phyloP scores from a whole-genome alignment of 139 green algal species.

The Picochlorum sp. region DNA sequence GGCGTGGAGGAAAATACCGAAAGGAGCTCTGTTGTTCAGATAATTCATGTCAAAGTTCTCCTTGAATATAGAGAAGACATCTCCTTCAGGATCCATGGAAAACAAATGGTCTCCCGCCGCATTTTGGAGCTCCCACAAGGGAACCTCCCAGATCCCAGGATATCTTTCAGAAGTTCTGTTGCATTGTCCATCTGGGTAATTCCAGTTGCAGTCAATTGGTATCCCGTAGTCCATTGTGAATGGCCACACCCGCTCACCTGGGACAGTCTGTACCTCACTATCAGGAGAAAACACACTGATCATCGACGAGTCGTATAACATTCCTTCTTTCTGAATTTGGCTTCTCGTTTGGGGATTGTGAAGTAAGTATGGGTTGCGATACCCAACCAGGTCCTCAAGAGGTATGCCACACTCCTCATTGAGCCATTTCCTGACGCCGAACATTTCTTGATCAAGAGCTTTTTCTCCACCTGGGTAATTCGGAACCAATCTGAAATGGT shows the following conservation, averaged over 20 bases:
- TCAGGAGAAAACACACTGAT: slow-evolving; percentile 5
- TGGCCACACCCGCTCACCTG: slow-evolving; percentile 6
- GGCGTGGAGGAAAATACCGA: slow-evolving; percentile 22
- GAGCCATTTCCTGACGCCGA: slow-evolving; percentile 11
- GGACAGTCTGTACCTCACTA: neutral
- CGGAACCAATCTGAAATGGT: slow-evolving; percentile 4
- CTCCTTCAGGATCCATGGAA: slow-evolving; percentile 15
- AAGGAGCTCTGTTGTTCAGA: slow-evolving; percentile 24
- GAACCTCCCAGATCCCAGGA: slow-evolving; percentile 10
- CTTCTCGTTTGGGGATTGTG: slow-evolving; percentile 17
- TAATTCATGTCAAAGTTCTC: slow-evolving; percentile 20
- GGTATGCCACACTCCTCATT: slow-evolving; percentile 9
- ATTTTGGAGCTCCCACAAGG: slow-evolving; percentile 13
- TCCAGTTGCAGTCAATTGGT: slow-evolving; percentile 16
- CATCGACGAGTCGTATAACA: slow-evolving; percentile 29
- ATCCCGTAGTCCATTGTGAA: slow-evolving; percentile 15
- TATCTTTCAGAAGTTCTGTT: slow-evolving; percentile 6
- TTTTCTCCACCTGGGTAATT: neutral
- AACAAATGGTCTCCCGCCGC: slow-evolving; percentile 10
- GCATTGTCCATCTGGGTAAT: slow-evolving; percentile 5
- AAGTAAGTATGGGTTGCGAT: slow-evolving; percentile 14
- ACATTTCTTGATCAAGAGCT: slow-evolving; percentile 11
- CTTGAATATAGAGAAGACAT: slow-evolving; percentile 13
- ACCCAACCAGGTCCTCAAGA: slow-evolving; percentile 13
- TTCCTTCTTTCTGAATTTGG: neutral